phyloP scores from a whole-genome alignment of 1,284 basidiomycete genomes.

The Ganoderma resinaceum region DNA sequence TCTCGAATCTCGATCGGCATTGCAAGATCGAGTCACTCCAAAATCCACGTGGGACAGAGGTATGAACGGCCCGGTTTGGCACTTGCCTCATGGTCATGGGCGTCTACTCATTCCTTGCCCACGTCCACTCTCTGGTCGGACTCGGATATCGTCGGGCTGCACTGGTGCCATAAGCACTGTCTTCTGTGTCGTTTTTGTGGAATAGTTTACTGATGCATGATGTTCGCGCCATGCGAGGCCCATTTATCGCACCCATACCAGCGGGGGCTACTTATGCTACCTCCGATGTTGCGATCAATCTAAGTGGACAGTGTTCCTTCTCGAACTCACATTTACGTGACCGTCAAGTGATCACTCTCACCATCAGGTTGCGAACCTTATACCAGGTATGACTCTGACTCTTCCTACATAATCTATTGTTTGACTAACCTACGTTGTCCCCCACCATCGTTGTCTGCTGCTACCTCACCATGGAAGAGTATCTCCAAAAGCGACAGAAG shows the following conservation, averaged over 20 bases:
- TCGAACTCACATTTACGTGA: too few relatives aligned
- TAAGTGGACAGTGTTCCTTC: too few relatives aligned
- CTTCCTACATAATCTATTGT: background rate
- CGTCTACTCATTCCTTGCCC: too few relatives aligned
- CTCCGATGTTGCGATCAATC: background rate
- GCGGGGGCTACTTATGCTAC: too few relatives aligned
- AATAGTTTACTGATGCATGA: too few relatives aligned
- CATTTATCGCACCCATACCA: background rate
- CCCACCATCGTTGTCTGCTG: background rate
- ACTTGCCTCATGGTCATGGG: too few relatives aligned
- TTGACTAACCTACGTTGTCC: background rate
- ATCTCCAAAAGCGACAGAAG: slow-evolving; percentile 49
- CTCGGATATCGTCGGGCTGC: too few relatives aligned
- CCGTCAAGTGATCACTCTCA: too few relatives aligned
- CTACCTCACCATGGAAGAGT: slow-evolving; percentile 39
- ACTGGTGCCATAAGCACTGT: too few relatives aligned
- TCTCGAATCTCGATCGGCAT: background rate
- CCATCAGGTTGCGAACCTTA: background rate
- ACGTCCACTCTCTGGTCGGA: too few relatives aligned
- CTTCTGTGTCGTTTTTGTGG: too few relatives aligned
- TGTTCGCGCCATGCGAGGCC: background rate
- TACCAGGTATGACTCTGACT: background rate
- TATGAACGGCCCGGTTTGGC: too few relatives aligned
- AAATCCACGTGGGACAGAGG: background rate
- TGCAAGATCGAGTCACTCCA: background rate